These are phyloP conservation scores for Berkeleyomyces rouxiae DNA, from an alignment of 2,329 filamentous ascomycete species.

Conservation along the genomic window DNA sequence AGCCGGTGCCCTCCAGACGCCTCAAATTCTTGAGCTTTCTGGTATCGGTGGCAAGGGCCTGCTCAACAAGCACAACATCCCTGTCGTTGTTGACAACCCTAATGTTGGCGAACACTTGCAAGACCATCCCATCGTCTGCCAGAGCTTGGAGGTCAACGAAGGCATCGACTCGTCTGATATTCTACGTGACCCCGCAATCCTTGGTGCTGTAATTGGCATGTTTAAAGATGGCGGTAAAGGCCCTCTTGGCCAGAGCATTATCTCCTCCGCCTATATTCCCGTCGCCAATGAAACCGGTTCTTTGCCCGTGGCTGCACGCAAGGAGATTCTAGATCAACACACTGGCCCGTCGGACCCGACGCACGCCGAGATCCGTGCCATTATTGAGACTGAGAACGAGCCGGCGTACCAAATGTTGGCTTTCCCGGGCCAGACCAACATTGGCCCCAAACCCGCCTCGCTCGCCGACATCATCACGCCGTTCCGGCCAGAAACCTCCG, in stretches of 20 bases:
- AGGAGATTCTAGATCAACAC: conserved; percentile 17
- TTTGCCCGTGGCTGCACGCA: conserved; percentile 17
- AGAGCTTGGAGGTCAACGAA: conserved; percentile 26
- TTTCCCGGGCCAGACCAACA: conserved; percentile 20
- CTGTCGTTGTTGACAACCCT: conserved; percentile 30
- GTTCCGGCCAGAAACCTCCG: conserved; percentile 24
- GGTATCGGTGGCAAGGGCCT: conserved; percentile 30
- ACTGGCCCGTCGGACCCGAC: conserved; percentile 14
- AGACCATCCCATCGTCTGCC: conserved; percentile 27
- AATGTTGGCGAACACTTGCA: conserved; percentile 43
- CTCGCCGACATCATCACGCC: conserved; percentile 19
- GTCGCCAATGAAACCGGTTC: conserved; percentile 19
- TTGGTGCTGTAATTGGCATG: conserved; percentile 21
- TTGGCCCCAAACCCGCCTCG: conserved; percentile 16
- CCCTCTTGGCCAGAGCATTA: conserved; percentile 25
- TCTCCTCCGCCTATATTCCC: conserved; percentile 23
- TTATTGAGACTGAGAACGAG: conserved; percentile 19
- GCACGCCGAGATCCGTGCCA: conserved; percentile 17
- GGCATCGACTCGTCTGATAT: conserved; percentile 19
- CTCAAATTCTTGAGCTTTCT: conserved; percentile 34
- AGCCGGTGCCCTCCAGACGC: conserved; percentile 33
- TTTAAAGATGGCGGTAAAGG: conserved; percentile 22
- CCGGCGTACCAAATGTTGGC: conserved; percentile 22
- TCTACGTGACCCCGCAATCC: conserved; percentile 21
- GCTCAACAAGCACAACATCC: conserved; percentile 28